phyloP scores from a whole-genome alignment of 2,329 filamentous ascomycete genomes.

The Zymoseptoria passerinii region DNA sequence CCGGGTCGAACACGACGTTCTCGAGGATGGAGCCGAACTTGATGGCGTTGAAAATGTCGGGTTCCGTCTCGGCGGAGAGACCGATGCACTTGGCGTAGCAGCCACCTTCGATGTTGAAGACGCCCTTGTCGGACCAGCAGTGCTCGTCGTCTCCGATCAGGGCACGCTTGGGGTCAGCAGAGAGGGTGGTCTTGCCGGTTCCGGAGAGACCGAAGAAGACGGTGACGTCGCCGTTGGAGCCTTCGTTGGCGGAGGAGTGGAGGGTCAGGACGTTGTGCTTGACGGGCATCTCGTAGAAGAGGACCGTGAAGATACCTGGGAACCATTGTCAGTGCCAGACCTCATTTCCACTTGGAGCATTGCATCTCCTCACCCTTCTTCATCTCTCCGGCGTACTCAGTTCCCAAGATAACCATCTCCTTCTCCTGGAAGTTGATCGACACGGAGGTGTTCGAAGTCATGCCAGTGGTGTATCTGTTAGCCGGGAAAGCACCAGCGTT shows the following conservation, averaged over 20 bases:
- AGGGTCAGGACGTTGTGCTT: conserved; percentile 99
- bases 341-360: background rate
- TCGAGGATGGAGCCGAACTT: conserved; percentile 94
- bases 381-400: conserved; percentile 67
- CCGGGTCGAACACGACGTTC: conserved; percentile 95
- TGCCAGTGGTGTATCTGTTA: conserved; percentile 94
- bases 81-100: conserved; percentile 99
- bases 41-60: conserved; percentile 94
- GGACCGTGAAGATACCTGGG: conserved; percentile 89
- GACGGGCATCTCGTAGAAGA: conserved; percentile 99
- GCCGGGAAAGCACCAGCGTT: conserved; percentile 97
- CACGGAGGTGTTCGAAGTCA: conserved; percentile 97
- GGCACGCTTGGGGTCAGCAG: conserved; percentile 90
- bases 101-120: conserved; percentile 99
- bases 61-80: conserved; percentile 96
- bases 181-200: conserved; percentile 97
- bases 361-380: conserved; percentile 18
- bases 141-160: conserved; percentile 99
- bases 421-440: conserved; percentile 98
- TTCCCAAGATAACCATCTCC: conserved; percentile 99
- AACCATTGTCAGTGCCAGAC: conserved; percentile 6
- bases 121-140: conserved; percentile 93
- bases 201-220: conserved; percentile 99
- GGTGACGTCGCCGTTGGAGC: conserved; percentile 86
- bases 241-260: conserved; percentile 98